phyloP scores from a whole-genome alignment of 2,329 filamentous ascomycete genomes.

The Colletotrichum endophyticum region DNA sequence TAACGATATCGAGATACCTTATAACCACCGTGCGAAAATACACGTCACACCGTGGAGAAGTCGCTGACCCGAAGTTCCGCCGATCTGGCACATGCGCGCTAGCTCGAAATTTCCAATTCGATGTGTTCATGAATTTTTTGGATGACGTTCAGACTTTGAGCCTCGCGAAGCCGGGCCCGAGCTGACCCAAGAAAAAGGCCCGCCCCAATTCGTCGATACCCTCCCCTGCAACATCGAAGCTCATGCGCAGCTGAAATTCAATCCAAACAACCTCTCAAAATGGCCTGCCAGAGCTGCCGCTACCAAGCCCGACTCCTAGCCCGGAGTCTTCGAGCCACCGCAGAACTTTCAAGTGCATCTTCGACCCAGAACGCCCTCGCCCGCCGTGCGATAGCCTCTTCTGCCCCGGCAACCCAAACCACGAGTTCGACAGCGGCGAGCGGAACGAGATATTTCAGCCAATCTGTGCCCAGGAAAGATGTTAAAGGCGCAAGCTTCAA shows the following conservation, averaged over 20 bases:
- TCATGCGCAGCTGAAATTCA: background rate
- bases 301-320: constrained; percentile 46
- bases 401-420: background rate
- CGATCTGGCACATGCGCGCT: constrained; percentile 1
- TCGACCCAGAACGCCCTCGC: background rate
- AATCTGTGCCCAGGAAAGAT: constrained; percentile 31
- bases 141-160: constrained; percentile 22
- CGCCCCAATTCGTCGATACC: background rate
- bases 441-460: constrained; percentile 39
- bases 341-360: constrained; percentile 14
- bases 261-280: constrained; percentile 27
- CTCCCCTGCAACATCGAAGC: background rate
- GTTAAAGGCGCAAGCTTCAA: background rate
- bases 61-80: constrained; percentile 16
- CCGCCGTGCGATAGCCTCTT: background rate
- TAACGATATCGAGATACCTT: background rate
- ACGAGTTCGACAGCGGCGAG: background rate
- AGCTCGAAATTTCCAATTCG: constrained; percentile 20
- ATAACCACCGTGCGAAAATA: background rate
- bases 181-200: background rate
- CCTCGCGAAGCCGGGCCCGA: background rate
- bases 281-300: constrained; percentile 57
- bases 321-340: constrained; percentile 25
- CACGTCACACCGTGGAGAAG: fast-evolving
- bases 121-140: constrained; percentile 23